Evolutionary conservation across 805 yeast species (phyloP), one percentile per base, ranked within the genome.

Genomic region (Candida adriatica): DNA sequence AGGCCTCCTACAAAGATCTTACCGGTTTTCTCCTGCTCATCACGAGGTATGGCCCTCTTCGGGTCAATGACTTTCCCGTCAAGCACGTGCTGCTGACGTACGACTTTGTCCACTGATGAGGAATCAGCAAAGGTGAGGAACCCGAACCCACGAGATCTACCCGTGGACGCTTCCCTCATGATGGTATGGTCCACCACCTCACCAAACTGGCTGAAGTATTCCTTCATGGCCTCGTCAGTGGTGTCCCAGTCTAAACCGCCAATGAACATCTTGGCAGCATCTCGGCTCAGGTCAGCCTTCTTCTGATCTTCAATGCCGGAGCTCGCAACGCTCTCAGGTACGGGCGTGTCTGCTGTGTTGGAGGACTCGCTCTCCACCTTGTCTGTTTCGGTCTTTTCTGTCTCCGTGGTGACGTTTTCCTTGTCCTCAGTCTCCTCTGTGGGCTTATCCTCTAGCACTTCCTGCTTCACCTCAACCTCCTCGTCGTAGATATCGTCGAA

Each of bases 191-290:
- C 96, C 25, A 75, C 55, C 33, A 90, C 88, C 42, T 81, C 90
- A 46, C 98, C 98, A 55, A 73, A 90, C 56, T 88, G 79, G 29
- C 79, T 64, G 55, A 90, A 90, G 56, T 90, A 90, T 34, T 75
- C 79, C 45, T 70, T 76, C 59, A 90, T 63, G 20, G 81, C 75
- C 41, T 87, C 94, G 52, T 90, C 97, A 10, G 88, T 79, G 11
- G 98, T 90, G 53, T 90, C 96, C 97, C 97, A 90, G 52, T 90
- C 92, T 48, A 90, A 74, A 30, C 98, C 98, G 42, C 98, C 98
- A 57, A 86, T 75, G 51, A 87, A 87, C 94, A 87, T 83, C 55
- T 87, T 87, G 33, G 94, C 94, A 42, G 78, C 78, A 48, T 84
- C 95, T 43, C 77, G 73, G 41, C 73, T 59, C 42, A 74, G 55